Conservation (phyloP, 306 rosid species). For the Trifolium subterraneum region DNA sequence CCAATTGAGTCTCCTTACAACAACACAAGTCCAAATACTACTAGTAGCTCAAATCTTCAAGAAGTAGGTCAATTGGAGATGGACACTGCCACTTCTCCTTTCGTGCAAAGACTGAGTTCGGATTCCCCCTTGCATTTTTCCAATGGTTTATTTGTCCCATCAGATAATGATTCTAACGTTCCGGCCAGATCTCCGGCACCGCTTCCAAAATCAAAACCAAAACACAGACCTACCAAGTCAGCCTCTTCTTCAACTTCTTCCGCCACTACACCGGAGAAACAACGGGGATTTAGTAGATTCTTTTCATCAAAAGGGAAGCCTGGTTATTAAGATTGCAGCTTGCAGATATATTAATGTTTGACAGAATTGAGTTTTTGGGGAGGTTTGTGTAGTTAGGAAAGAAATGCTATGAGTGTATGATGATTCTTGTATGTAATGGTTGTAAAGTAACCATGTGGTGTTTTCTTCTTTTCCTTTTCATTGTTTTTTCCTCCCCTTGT, state of each 20-base stretch:
- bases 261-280: slow-evolving; percentile 87
- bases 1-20: slow-evolving; percentile 53
- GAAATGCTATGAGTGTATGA: slow-evolving; percentile 46
- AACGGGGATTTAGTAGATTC: slow-evolving; percentile 91
- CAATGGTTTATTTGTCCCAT: slow-evolving; percentile 61
- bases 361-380: slow-evolving; percentile 49
- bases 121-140: slow-evolving; percentile 67
- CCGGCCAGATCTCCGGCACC: slow-evolving; percentile 62
- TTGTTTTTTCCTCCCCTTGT: slow-evolving; percentile 26
- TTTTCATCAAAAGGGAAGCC: slow-evolving; percentile 85
- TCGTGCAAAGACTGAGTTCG: slow-evolving; percentile 50
- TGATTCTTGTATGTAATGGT: slow-evolving; percentile 70
- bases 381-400: slow-evolving; percentile 53
- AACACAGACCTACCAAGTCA: slow-evolving; percentile 78
- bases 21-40: slow-evolving; percentile 56
- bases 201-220: slow-evolving; percentile 65
- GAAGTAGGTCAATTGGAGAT: slow-evolving; percentile 57
- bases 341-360: slow-evolving; percentile 43
- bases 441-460: slow-evolving; percentile 77
- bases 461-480: slow-evolving; percentile 39
- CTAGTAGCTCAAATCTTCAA: slow-evolving; percentile 55
- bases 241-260: slow-evolving; percentile 73
- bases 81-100: slow-evolving; percentile 55
- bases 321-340: slow-evolving; percentile 61
- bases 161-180: slow-evolving; percentile 63